Evolutionary conservation across 352 stramenopile genomes (phyloP).

Genomic region (Phytophthora megakarya): DNA sequence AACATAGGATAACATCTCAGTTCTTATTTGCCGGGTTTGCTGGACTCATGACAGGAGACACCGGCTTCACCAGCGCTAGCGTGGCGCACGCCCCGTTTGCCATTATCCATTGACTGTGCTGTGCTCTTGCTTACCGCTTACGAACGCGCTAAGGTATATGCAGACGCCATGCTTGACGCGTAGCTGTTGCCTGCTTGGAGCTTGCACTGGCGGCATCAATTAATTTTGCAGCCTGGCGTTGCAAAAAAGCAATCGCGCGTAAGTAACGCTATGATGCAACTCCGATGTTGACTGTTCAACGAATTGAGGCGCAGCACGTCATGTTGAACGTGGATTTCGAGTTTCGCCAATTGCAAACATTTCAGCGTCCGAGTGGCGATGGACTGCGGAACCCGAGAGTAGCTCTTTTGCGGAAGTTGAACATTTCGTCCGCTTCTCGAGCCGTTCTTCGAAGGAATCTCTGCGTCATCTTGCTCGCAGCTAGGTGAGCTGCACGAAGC

Average conservation of each 20-base stretch:
- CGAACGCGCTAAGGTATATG: neutral
- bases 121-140: neutral
- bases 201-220: slow-evolving; percentile 4
- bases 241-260: neutral
- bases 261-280: slow-evolving; percentile 13
- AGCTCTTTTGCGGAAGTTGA: neutral
- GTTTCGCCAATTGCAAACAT: slow-evolving; percentile 21
- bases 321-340: neutral
- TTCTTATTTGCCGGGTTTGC: slow-evolving; percentile 20
- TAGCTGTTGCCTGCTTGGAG: neutral
- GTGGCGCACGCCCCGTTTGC: slow-evolving; percentile 12
- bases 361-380: slow-evolving; percentile 12
- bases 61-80: neutral
- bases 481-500: slow-evolving; percentile 9
- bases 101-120: neutral
- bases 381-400: neutral
- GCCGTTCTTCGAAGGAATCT: slow-evolving; percentile 9
- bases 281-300: slow-evolving; percentile 22
- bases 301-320: neutral
- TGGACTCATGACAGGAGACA: slow-evolving; percentile 5
- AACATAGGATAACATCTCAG: slow-evolving; percentile 15
- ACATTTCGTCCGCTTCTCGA: neutral
- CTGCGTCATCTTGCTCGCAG: neutral
- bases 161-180: neutral
- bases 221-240: neutral